Percentiles rank a stretch among this genome's conserved stretches.
These are phyloP conservation scores for Penstemon barbatus DNA, from an alignment of 257 asterid genomes.

Conservation along the genomic window DNA sequence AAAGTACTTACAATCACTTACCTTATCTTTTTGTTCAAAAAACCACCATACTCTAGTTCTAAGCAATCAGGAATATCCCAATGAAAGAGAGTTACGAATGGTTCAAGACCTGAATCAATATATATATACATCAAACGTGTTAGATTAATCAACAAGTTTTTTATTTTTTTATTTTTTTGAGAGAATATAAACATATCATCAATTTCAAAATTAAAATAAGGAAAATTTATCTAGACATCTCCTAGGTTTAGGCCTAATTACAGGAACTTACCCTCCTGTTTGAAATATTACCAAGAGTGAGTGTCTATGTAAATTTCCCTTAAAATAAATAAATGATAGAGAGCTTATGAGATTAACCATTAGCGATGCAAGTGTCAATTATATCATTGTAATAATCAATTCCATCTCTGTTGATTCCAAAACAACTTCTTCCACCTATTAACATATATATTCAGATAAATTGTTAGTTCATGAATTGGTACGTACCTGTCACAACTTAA, in stretches of 20 bases:
- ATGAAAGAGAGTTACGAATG: constrained; percentile 34
- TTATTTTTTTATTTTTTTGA: too few species aligned
- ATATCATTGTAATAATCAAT: constrained; percentile 35
- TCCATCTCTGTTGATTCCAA: constrained; percentile 38
- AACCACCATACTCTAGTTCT: constrained; percentile 35
- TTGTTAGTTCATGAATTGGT: too few species aligned
- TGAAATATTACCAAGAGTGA: too few species aligned
- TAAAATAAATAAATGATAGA: background rate
- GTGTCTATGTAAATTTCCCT: too few species aligned
- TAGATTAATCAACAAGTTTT: too few species aligned
- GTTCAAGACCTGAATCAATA: constrained; percentile 27
- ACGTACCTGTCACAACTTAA: too few species aligned
- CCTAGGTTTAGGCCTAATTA: too few species aligned
- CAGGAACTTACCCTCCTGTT: too few species aligned
- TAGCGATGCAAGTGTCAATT: constrained; percentile 30
- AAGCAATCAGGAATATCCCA: constrained; percentile 50
- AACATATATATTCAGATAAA: background rate
- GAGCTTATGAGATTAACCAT: constrained; percentile 21
- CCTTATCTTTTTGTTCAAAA: constrained; percentile 30
- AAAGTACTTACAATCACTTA: background rate
- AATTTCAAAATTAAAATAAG: too few species aligned
- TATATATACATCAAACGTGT: too few species aligned
- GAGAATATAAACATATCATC: too few species aligned
- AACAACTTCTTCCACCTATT: constrained; percentile 30
- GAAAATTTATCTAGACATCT: too few species aligned